A percentile compares a stretch with the other conserved stretches of the same genome.
phyloP scores from a whole-genome alignment of 306 rosid genomes.

The Argentina anserina region DNA sequence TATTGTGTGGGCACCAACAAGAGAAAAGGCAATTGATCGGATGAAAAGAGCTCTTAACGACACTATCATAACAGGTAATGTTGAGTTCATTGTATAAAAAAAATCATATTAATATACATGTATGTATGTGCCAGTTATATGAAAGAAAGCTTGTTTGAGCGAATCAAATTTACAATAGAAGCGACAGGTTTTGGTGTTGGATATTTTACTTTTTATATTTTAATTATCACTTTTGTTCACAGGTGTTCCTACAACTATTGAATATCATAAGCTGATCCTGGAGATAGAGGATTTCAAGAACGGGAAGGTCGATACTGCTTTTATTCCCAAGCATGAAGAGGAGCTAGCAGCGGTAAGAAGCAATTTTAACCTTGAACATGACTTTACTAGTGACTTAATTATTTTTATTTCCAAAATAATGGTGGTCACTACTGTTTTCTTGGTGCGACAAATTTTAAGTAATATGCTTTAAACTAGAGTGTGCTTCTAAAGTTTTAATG shows the following conservation, averaged over 20 bases:
- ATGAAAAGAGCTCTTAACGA: constrained; percentile 97
- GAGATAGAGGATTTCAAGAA: constrained; percentile 88
- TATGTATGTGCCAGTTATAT: neutral
- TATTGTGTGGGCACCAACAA: constrained; percentile 99
- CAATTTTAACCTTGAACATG: constrained; percentile 6
- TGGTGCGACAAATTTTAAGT: neutral
- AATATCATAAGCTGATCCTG: constrained; percentile 94
- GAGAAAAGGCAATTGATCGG: constrained; percentile 95
- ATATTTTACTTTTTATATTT: neutral
- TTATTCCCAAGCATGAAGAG: constrained; percentile 89
- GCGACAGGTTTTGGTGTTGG: neutral
- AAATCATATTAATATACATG: constrained; percentile 2
- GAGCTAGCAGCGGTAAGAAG: constrained; percentile 69
- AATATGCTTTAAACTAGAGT: neutral
- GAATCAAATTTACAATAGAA: neutral
- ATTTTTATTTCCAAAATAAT: neutral
- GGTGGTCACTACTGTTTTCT: neutral
- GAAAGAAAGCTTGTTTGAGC: neutral
- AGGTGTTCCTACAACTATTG: constrained; percentile 99
- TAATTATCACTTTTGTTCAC: constrained; percentile 18
- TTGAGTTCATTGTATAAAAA: neutral
- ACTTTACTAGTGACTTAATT: neutral
- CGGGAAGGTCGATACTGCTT: constrained; percentile 93
- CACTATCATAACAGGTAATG: constrained; percentile 82
- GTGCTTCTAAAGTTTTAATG: neutral